Base-by-base conservation (phyloP, 768 basidiomycete species). In the Lepiota subincarnata region DNA sequence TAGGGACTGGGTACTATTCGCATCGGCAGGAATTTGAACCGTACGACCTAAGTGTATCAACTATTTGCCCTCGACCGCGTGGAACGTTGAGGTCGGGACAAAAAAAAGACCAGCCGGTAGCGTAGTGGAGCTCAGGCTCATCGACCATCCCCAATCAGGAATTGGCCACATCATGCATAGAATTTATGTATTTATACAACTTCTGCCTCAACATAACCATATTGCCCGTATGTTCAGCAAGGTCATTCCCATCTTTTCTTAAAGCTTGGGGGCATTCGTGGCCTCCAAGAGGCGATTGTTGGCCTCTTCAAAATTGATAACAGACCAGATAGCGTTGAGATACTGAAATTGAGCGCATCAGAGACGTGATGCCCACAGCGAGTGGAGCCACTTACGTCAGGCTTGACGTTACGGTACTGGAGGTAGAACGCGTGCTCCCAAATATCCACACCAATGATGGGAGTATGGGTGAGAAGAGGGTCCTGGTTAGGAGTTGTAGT, bases 401-500 rank as follows among this genome's bases (percentile, higher is more conserved):
- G 84, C 77, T 98, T 98, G 63, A 94, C 89, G 64, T 95, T 95
- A 75, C 89, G 80, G 76, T 91, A 93, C 80, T 79, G 79, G 48
- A 81, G 73, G 68, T 90, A 89, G 69, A 85, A 89, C n/a, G 87
- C 86, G 69, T 95, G 92, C 70, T 94, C 92, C 96, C 96, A 98
- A 63, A 98, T 87, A 71, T 99, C 96, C 59, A 98, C 86, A 31
- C 97, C 97, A 66, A 99, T 82, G 65, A 99, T 86, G 16, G 96
- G 94, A 14, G 80, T 78, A 70, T 94, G 90, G 2, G 73, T 70
- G 28, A 79, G 66, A 47, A 93, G 73, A 20, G 97, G 97, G 67
- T 99, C 97, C 73, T 99, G 97, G 75, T 99, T 98, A 6, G 92
- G 74, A 11, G 97, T 99, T 18, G 96, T 93, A 48, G 89, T 84